Evolutionary conservation across 176 grass and related monocot genomes (phyloP).

Genomic region (Oryza glaberrima): DNA sequence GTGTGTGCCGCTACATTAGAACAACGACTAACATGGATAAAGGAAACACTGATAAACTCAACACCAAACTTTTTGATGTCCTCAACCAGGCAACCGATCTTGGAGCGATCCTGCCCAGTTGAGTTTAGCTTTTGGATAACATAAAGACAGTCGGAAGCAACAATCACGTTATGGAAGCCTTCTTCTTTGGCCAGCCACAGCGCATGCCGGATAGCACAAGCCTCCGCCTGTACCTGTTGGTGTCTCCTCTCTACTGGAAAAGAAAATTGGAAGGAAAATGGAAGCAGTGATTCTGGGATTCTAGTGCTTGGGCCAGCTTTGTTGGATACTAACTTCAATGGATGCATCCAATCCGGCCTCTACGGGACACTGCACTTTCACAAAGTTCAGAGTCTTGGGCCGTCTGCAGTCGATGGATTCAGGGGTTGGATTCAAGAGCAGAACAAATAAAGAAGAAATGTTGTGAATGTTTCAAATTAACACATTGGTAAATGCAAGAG

Average conservation of each 20-base stretch:
- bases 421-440: not conserved
- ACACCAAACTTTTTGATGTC: too few relatives aligned
- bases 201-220: too few relatives aligned
- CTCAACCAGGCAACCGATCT: too few relatives aligned
- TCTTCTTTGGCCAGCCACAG: too few relatives aligned
- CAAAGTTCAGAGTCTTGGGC: not conserved
- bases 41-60: too few relatives aligned
- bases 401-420: not conserved
- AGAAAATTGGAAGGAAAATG: not conserved
- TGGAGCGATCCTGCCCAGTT: too few relatives aligned
- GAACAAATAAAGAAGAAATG: not conserved
- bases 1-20: too few relatives aligned
- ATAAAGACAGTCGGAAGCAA: too few relatives aligned
- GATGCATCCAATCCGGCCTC: too few relatives aligned
- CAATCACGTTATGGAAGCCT: too few relatives aligned
- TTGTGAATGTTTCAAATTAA: not conserved
- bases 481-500: not conserved
- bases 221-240: not conserved
- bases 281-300: not conserved
- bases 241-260: not conserved
- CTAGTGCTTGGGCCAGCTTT: not conserved
- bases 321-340: not conserved
- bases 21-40: too few relatives aligned
- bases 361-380: not conserved
- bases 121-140: too few relatives aligned